Evolutionary conservation across 2,329 filamentous ascomycete genomes (phyloP).

Genomic region (Didymella glomerata): DNA sequence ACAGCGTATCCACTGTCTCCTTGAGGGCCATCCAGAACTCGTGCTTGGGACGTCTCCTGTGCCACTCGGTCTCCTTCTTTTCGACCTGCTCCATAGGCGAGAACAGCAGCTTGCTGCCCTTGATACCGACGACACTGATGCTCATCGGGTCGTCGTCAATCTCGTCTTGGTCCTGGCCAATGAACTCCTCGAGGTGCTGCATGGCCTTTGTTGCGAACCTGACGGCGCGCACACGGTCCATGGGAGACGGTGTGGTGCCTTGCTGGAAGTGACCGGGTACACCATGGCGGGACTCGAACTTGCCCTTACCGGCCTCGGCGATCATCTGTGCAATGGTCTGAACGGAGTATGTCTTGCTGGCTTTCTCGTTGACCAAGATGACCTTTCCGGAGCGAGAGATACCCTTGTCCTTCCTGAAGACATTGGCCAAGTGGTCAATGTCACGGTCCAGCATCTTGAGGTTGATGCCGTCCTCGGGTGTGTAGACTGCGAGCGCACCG

Average conservation of each 20-base stretch:
- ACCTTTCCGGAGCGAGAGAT: constrained; percentile 90
- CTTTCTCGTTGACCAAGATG: constrained; percentile 96
- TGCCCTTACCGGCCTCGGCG: constrained; percentile 87
- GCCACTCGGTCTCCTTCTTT: constrained; percentile 88
- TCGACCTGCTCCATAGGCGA: constrained; percentile 82
- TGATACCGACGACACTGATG: constrained; percentile 87
- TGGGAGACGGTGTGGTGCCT: constrained; percentile 73
- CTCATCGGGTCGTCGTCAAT: constrained; percentile 79
- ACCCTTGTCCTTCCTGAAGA: constrained; percentile 85
- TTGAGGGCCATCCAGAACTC: constrained; percentile 88
- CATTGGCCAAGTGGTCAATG: constrained; percentile 85
- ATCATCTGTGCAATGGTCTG: constrained; percentile 96
- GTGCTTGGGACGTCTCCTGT: constrained; percentile 80
- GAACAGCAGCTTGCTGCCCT: constrained; percentile 89
- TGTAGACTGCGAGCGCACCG: constrained; percentile 92
- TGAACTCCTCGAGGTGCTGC: constrained; percentile 84
- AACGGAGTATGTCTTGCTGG: constrained; percentile 86
- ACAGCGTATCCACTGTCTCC: constrained; percentile 82
- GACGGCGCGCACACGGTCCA: constrained; percentile 94
- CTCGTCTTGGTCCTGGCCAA: constrained; percentile 68
- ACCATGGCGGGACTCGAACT: constrained; percentile 90
- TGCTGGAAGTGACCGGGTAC: constrained; percentile 56
- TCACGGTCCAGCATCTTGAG: constrained; percentile 92
- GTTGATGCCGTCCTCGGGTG: constrained; percentile 93
- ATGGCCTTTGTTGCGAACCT: constrained; percentile 93